A percentile compares a stretch with the other conserved stretches of the same genome.
Evolutionary conservation across 192 early-diverging fungal genomes (phyloP).

Genomic region (Dispira parvispora): DNA sequence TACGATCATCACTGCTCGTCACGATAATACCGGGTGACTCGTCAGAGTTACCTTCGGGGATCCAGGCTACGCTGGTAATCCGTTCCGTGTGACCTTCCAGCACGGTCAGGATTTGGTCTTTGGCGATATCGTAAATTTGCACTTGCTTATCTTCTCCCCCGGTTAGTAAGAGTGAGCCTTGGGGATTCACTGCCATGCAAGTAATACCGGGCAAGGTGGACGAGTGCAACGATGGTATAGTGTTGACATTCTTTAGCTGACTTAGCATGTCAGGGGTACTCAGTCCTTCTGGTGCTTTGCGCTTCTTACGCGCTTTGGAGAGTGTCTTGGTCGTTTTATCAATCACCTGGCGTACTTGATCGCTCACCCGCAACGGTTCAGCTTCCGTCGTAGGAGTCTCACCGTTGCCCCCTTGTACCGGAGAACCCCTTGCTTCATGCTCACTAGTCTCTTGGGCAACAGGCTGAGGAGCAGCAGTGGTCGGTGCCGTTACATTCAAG

Average conservation of each 20-base stretch:
- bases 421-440: too few relatives aligned
- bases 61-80: conserved; percentile 55
- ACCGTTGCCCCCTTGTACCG: too few relatives aligned
- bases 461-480: too few relatives aligned
- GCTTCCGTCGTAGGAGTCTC: too few relatives aligned
- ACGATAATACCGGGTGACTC: conserved; percentile 36
- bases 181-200: conserved; percentile 33
- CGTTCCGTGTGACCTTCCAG: conserved; percentile 77
- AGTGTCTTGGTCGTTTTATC: conserved; percentile 31
- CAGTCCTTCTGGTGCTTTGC: conserved; percentile 61
- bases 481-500: too few relatives aligned
- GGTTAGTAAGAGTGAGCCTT: conserved; percentile 49
- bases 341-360: conserved; percentile 19
- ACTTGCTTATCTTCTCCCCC: conserved; percentile 69
- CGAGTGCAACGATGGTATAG: conserved; percentile 48
- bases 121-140: conserved; percentile 44
- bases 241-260: conserved; percentile 28
- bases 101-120: conserved; percentile 42
- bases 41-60: conserved; percentile 18
- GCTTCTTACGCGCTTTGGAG: conserved; percentile 53
- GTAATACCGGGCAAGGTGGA: conserved; percentile 54
- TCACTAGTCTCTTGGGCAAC: too few relatives aligned
- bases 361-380: background rate
- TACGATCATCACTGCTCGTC: conserved; percentile 63
- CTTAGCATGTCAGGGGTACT: conserved; percentile 49